Percentiles rank a stretch among this genome's conserved stretches.
Evolutionary conservation across 345 rosid species (phyloP).

Genomic region (Abelmoschus esculentus): DNA sequence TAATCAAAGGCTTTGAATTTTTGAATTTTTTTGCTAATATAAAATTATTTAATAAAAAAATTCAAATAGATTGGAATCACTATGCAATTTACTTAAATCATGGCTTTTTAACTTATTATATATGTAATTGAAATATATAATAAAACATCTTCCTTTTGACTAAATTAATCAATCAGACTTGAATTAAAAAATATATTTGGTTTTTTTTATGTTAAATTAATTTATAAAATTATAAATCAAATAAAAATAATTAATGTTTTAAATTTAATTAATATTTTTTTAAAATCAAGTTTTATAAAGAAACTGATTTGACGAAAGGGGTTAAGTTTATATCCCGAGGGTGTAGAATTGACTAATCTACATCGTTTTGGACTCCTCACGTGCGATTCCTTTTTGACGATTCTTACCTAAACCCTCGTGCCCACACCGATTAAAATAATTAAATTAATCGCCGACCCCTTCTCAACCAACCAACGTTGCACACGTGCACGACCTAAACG

Average conservation of each 20-base stretch:
- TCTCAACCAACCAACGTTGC: background rate
- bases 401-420: constrained; percentile 10
- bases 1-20: background rate
- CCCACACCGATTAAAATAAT: background rate
- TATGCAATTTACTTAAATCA: background rate
- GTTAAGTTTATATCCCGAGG: constrained; percentile 23
- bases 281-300: too few relatives aligned
- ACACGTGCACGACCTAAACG: background rate
- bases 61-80: background rate
- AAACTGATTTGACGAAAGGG: constrained; percentile 8
- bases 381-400: constrained; percentile 18
- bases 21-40: background rate
- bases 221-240: too few relatives aligned
- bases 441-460: constrained; percentile 22
- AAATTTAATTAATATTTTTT: too few relatives aligned
- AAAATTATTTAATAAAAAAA: background rate
- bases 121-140: background rate
- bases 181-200: too few relatives aligned
- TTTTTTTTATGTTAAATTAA: too few relatives aligned
- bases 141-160: background rate
- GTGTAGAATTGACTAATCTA: constrained; percentile 28
- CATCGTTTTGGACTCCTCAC: constrained; percentile 22
- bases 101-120: background rate
- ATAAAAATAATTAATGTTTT: too few relatives aligned
- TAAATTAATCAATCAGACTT: too few relatives aligned